Conservation (phyloP, 1,139 yeast species). For the Hansenula sp. region DNA sequence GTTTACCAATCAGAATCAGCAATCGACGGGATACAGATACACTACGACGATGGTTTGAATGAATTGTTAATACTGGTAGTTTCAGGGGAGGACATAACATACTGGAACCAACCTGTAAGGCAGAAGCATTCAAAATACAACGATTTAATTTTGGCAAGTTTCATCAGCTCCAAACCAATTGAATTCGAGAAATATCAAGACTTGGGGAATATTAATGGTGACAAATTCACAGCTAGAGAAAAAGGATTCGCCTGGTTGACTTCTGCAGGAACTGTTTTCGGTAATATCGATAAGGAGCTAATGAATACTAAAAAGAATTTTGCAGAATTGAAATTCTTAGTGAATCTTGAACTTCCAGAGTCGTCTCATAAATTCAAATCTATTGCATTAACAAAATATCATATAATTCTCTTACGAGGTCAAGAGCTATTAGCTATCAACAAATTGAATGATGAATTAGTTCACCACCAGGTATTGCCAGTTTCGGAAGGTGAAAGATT, state of each 20-base stretch:
- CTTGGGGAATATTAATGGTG: conserved; percentile 26
- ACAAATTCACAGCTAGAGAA: conserved; percentile 26
- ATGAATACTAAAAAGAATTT: conserved; percentile 15
- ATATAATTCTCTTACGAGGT: conserved; percentile 43
- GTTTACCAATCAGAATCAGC: conserved; percentile 36
- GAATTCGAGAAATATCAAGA: conserved; percentile 33
- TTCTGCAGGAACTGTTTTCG: conserved; percentile 41
- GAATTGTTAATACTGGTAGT: conserved; percentile 28
- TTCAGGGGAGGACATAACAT: conserved; percentile 35
- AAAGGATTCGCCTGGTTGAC: conserved; percentile 42
- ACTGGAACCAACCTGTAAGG: conserved; percentile 29
- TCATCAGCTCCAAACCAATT: conserved; percentile 23
- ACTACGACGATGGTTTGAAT: conserved; percentile 16
- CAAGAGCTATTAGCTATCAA: conserved; percentile 42
- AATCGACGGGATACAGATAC: conserved; percentile 32
- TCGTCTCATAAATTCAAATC: conserved; percentile 32
- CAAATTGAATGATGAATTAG: conserved; percentile 44
- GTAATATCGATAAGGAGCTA: conserved; percentile 23
- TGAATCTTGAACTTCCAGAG: conserved; percentile 36
- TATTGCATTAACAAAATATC: conserved; percentile 47
- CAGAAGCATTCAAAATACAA: conserved; percentile 15
- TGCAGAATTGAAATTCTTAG: conserved; percentile 32
- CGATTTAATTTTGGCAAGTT: conserved; percentile 14
- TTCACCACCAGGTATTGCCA: conserved; percentile 36
- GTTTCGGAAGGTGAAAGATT: conserved; percentile 37